Evolutionary conservation across 2,329 filamentous ascomycete genomes (phyloP), one percentile per base, ranked within the genome.

Genomic region (Paramyrothecium sp.): DNA sequence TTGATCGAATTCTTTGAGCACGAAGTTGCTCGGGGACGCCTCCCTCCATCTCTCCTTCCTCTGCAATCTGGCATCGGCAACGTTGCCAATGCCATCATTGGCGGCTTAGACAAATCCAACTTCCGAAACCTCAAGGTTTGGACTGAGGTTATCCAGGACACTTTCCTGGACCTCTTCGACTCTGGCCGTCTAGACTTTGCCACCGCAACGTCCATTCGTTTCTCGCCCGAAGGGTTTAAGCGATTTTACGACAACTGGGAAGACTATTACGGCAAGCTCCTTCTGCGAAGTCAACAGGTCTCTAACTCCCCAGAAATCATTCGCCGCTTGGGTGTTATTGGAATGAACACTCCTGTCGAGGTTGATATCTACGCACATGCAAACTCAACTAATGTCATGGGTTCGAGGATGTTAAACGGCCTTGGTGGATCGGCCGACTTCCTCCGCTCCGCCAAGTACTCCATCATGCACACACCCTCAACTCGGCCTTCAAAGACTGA

Each of bases 281-380:
- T 96, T 56, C 87, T 96, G 51, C 90, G 92, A 61, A 88, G 88
- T n/a, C 92, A 96, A 78, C 86, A 90, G 71, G 90, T 96, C 11
- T 93, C 89, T 68, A 96, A 96, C 82, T 89, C 88, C 3, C 92
- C 92, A 58, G 92, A 96, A 76, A 92, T 96, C 76, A 96, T 96
- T 78, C 86, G 91, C 56, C 85, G 92, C 23, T 81, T 96, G 1
- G 92, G 92, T 60, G 88, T 92, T 63, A 96, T 97, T 66, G 92
- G 91, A 72, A 96, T 96, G 92, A 96, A 96, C 82, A 96, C 92
- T 0, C 92, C 92, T 21, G 91, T 96, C 51, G 92, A 96, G 76
- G 92, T 96, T 17, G 92, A 96, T 76, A 96, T 96, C 68, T 96
- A 96, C 77, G 92, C 92, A 2, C 92, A 96, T 77, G 92, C 92